Evolutionary conservation across 371 early-diverging fungal genomes (phyloP).

Genomic region (Dichotomocladium elegans): DNA sequence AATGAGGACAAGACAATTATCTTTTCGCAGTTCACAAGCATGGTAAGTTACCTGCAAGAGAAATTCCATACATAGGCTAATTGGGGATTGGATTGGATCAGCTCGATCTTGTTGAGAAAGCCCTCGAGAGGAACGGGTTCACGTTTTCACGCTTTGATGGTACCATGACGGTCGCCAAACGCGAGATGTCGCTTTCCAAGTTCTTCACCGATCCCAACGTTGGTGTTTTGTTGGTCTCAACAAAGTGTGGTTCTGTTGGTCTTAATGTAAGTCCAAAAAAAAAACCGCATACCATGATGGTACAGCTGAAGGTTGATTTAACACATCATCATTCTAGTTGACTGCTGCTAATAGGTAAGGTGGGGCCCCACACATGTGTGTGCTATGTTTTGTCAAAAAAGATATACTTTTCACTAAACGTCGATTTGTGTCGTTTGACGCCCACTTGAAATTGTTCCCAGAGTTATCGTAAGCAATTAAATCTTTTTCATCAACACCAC

Average conservation of each 20-base stretch:
- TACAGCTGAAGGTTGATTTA: neutral
- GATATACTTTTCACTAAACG: no score
- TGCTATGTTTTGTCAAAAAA: no score
- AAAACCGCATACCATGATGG: slow-evolving; percentile 21
- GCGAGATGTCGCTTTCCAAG: slow-evolving; percentile 34
- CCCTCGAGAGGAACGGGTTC: slow-evolving; percentile 43
- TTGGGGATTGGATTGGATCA: no score
- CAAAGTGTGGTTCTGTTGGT: slow-evolving; percentile 51
- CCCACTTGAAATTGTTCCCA: no score
- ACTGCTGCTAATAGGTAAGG: slow-evolving; percentile 11
- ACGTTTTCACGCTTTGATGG: slow-evolving; percentile 47
- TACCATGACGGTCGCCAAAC: slow-evolving; percentile 27
- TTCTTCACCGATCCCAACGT: slow-evolving; percentile 49
- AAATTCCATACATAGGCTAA: no score
- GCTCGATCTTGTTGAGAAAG: slow-evolving; percentile 65
- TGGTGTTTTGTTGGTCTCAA: slow-evolving; percentile 61
- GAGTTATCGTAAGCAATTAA: slow-evolving; percentile 1
- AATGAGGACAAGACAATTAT: slow-evolving; percentile 68
- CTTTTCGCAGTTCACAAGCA: slow-evolving; percentile 74
- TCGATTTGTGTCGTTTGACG: no score
- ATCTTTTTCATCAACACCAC: no score
- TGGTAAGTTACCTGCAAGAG: no score
- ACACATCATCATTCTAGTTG: slow-evolving; percentile 2
- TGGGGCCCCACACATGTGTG: no score
- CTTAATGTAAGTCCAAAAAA: slow-evolving; percentile 78